Evolutionary conservation across 495 filamentous ascomycete species (phyloP).

Genomic region (Cudoniella acicularis): DNA sequence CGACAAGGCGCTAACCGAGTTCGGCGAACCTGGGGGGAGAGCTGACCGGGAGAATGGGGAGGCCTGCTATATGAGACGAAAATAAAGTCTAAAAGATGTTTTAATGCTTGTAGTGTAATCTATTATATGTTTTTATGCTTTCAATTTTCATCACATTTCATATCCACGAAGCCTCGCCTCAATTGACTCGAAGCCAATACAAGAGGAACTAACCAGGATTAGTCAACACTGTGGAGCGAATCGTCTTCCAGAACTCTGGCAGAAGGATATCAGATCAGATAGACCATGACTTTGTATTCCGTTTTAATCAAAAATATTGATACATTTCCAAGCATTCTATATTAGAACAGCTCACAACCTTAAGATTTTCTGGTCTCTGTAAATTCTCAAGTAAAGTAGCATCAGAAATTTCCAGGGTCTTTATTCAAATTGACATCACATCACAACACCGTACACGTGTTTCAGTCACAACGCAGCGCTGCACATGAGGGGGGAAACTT

Average conservation of each 20-base stretch:
- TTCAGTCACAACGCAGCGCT: not conserved
- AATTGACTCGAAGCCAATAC: not conserved
- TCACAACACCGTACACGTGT: too few species aligned
- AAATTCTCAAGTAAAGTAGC: too few species aligned
- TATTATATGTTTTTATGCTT: not conserved
- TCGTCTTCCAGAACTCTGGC: not conserved
- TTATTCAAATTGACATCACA: not conserved
- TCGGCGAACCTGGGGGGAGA: constrained; percentile 4
- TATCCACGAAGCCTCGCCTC: not conserved
- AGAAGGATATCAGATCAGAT: not conserved
- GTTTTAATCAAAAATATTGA: too few species aligned
- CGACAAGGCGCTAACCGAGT: not conserved
- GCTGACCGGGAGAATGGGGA: not conserved
- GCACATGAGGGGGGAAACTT: not conserved
- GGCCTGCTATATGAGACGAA: not conserved
- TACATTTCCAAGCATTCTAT: too few species aligned
- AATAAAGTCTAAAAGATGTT: not conserved
- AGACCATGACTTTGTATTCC: too few species aligned
- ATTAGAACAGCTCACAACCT: too few species aligned
- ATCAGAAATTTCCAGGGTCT: too few species aligned
- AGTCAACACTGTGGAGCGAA: not conserved
- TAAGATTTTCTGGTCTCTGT: too few species aligned
- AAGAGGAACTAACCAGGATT: not conserved
- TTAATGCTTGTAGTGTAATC: not conserved
- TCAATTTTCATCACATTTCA: not conserved